Base-by-base conservation (phyloP, 2,329 filamentous ascomycete species). In the Tolypocladium cylindrosporum region DNA sequence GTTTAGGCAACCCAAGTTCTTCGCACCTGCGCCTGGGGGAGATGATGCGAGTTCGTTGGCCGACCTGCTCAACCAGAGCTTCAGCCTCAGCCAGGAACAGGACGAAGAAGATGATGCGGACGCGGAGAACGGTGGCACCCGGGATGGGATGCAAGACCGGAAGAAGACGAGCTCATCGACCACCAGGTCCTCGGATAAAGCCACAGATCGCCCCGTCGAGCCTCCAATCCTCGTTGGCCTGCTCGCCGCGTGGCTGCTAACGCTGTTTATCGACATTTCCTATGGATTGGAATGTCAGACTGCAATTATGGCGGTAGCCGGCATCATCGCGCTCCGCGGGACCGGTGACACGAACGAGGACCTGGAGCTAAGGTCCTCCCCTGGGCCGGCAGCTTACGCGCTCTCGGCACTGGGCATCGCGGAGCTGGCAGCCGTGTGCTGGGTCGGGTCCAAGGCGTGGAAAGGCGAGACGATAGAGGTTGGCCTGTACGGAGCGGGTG, bases 1-100 rank as follows among this genome's bases (percentile, higher is more conserved):
- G 39, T 85, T 87, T 56, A 79, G 83, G 59, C 81, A 83, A 53
- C 84, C 83, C 2, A 80, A 71, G n/a, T 82, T 85, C 70, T 86
- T 85, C 68, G 82, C 83, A 4, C 74, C 76, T 69, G 82, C 83
- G 4, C 74, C 76, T 1, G 64, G 71, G 14, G 57, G 64, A 24
- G 66, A 71, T 48, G 75, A 78, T 53, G 68, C 75, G 3, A 75
- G 73, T 57, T 69, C 71, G 1, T 58, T 81, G 57, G 76, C 77
- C 0, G 76, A 79, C 37, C 61, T 79, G 21, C 70, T 81, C 55
- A 70, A 69, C 48, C 70, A 74, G 60, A 75, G 75, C 56, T 79
- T 81, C 58, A 74, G 64, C 14, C 60, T 80, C 7, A 69, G 68
- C 39, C 67, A 70, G 16, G 71, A 71, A 9, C 57, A 64, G 11